Evolutionary conservation across 1,284 basidiomycete genomes (phyloP).

Genomic region (Sphagnurus paluster): DNA sequence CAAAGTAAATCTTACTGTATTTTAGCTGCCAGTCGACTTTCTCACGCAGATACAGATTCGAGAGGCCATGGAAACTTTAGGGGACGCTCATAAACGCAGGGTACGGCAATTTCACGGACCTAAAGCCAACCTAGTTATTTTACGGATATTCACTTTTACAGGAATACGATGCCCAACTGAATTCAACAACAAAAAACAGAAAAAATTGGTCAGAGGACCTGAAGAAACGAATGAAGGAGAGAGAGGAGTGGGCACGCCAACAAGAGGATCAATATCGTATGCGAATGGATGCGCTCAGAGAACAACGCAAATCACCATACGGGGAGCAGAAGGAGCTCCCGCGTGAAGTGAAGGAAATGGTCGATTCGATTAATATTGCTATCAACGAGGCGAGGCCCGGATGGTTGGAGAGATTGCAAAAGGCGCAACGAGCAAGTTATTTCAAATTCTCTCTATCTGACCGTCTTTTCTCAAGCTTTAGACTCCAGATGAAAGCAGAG

Average conservation of each 20-base stretch:
- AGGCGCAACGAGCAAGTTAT: conserved; percentile 19
- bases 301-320: conserved; percentile 30
- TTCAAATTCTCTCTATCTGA: neutral
- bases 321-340: conserved; percentile 36
- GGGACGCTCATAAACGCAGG: conserved; percentile 56
- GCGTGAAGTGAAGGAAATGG: conserved; percentile 43
- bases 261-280: conserved; percentile 46
- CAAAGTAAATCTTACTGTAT: conserved; percentile 30
- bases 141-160: conserved; percentile 26
- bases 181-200: conserved; percentile 26
- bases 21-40: neutral
- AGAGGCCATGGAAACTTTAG: conserved; percentile 55
- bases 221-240: conserved; percentile 50
- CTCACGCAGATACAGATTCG: conserved; percentile 40
- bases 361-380: conserved; percentile 49
- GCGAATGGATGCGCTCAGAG: conserved; percentile 40
- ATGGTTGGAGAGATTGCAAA: conserved; percentile 52
- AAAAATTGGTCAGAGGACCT: conserved; percentile 39
- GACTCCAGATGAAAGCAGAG: conserved; percentile 18
- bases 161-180: conserved; percentile 54
- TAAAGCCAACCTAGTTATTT: neutral
- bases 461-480: neutral
- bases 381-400: conserved; percentile 59
- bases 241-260: conserved; percentile 60
- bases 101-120: conserved; percentile 35